A percentile compares a stretch with the other conserved stretches of the same genome.
Conservation (phyloP, 1,284 basidiomycete species). For the Rhodotorula glutinis region DNA sequence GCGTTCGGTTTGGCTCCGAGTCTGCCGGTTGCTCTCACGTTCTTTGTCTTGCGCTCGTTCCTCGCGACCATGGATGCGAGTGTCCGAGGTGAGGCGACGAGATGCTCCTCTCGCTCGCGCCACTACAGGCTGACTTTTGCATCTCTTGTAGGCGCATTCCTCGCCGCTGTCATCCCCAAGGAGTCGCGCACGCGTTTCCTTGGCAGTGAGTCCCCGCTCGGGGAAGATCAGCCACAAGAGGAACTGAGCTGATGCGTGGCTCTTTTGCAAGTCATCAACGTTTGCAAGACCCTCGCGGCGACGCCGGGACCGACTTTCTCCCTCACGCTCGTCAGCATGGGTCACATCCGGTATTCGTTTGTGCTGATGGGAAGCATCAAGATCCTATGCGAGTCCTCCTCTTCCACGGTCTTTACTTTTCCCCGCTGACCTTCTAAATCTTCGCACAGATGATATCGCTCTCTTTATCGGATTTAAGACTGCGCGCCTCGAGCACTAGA, state of each 20-base stretch:
- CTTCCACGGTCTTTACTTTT: background rate
- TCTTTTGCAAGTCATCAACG: constrained; percentile 23
- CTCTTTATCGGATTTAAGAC: constrained; percentile 28
- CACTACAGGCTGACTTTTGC: background rate
- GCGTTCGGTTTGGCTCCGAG: constrained; percentile 23
- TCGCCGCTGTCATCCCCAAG: constrained; percentile 32
- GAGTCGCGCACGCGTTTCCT: constrained; percentile 29
- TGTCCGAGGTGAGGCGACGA: constrained; percentile 17
- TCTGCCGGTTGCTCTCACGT: constrained; percentile 14
- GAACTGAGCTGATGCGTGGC: background rate
- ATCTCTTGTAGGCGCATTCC: constrained; percentile 22
- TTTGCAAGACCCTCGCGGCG: constrained; percentile 34
- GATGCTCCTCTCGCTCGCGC: no score
- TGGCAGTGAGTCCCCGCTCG: constrained; percentile 11
- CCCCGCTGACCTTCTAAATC: no score
- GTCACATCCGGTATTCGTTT: constrained; percentile 23
- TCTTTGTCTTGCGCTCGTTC: constrained; percentile 24
- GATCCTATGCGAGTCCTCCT: constrained; percentile 15
- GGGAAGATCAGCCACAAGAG: background rate
- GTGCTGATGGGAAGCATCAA: constrained; percentile 26
- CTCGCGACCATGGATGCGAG: constrained; percentile 29
- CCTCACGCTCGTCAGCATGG: constrained; percentile 17
- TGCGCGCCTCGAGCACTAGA: constrained; percentile 28
- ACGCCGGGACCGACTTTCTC: constrained; percentile 30
- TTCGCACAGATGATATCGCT: constrained; percentile 16